Evolutionary conservation across 2,329 filamentous ascomycete genomes (phyloP).

Genomic region (Alternaria sp.): DNA sequence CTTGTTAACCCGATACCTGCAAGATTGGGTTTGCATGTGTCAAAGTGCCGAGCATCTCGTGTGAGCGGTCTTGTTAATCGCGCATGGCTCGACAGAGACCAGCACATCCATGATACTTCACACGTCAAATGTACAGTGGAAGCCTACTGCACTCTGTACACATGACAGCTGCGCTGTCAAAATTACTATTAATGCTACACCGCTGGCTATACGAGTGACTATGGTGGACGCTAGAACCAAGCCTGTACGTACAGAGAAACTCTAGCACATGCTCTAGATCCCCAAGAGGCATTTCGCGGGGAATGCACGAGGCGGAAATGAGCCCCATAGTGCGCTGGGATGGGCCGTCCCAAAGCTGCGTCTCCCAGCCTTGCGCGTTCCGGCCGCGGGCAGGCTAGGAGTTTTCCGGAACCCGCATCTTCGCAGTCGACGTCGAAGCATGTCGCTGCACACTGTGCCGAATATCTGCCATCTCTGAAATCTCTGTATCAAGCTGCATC

Average conservation of each 20-base stretch:
- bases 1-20: conserved; percentile 2
- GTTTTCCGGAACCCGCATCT: conserved; percentile 26
- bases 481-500: conserved; percentile 16
- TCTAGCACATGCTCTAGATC: conserved; percentile 22
- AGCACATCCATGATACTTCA: background rate
- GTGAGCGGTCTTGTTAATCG: conserved; percentile 7
- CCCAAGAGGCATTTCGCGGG: conserved; percentile 28
- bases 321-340: conserved; percentile 15
- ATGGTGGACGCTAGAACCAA: background rate
- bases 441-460: conserved; percentile 12
- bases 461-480: conserved; percentile 9
- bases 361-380: conserved; percentile 16
- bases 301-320: conserved; percentile 25
- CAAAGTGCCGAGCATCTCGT: conserved; percentile 16
- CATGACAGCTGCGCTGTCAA: background rate
- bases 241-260: conserved; percentile 7
- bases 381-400: conserved; percentile 38
- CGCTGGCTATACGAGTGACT: background rate
- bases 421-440: conserved; percentile 11
- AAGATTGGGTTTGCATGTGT: conserved; percentile 4
- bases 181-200: background rate
- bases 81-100: background rate
- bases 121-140: background rate
- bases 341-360: conserved; percentile 2
- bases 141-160: background rate